Percentiles rank a stretch among this genome's conserved stretches.
Evolutionary conservation across 805 yeast species (phyloP).

Genomic region (Saccharomycopsis vini): DNA sequence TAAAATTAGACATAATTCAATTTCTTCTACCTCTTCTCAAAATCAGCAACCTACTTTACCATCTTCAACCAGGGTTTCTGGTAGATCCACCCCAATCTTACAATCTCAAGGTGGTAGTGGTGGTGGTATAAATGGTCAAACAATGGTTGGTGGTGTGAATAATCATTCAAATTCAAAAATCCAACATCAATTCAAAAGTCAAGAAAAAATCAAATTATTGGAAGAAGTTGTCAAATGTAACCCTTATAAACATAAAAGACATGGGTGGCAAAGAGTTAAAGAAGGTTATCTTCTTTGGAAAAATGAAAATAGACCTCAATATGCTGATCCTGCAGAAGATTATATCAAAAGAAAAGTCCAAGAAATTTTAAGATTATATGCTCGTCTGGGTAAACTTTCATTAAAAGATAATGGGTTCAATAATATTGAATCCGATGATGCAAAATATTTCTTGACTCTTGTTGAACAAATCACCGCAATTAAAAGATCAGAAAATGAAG

Average conservation of each 20-base stretch:
- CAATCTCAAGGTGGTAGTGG: background rate
- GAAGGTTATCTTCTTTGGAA: slow-evolving; percentile 19
- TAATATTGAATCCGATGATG: slow-evolving; percentile 14
- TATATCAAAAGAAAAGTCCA: slow-evolving; percentile 19
- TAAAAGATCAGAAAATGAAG: slow-evolving; percentile 7
- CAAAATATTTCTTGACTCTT: slow-evolving; percentile 10
- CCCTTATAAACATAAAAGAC: slow-evolving; percentile 17
- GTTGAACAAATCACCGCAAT: slow-evolving; percentile 12
- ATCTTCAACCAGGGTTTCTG: background rate
- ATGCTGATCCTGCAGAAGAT: slow-evolving; percentile 20
- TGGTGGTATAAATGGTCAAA: background rate
- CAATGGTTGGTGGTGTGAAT: background rate
- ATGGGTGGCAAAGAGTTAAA: slow-evolving; percentile 19
- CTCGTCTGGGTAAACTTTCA: slow-evolving; percentile 16
- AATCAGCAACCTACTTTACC: background rate
- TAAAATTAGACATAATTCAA: no score
- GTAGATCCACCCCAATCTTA: background rate
- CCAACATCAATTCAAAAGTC: slow-evolving; percentile 18
- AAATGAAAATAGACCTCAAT: slow-evolving; percentile 18
- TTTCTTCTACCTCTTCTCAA: background rate
- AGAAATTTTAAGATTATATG: slow-evolving; percentile 17
- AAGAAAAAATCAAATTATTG: slow-evolving; percentile 16
- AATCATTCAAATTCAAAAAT: slow-evolving; percentile 7
- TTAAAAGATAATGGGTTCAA: slow-evolving; percentile 18
- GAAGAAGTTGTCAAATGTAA: slow-evolving; percentile 16